Base-by-base conservation (phyloP, 306 rosid species). In the Prosopis cineraria region DNA sequence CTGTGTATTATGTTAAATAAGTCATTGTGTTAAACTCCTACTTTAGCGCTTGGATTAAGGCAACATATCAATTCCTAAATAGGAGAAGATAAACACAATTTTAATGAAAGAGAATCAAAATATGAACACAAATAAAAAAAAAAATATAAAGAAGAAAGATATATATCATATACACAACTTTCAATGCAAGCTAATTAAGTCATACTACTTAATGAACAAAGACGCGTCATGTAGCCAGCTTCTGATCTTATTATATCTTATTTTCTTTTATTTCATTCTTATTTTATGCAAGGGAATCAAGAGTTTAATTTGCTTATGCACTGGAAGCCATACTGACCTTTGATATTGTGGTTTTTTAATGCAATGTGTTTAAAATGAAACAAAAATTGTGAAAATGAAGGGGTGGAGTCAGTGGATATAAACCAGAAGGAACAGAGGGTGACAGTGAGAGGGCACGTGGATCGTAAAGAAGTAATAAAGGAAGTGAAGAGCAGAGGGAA, bases 401-500 rank as follows among this genome's bases (percentile, higher is more conserved):
- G 97, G 34, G 90, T 85, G 71, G 93, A 85, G 73, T 60, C 88
- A 14, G 85, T 83, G 77, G 90, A 88, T 1, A 93, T 92, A 22
- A 59, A 90, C 77, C 65, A 82, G 66, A 92, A 92, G 85, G 87
- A 66, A 62, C 91, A 91, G 74, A 82, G 75, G 48, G 90, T 92
- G 47, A 88, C 82, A 0, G 98, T 88, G 44, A 85, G 60, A 0
- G 98, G 97, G 1, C 43, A 70, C 64, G 88, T 90, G 62, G 94
- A 92, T 60, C 64, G 87, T 52, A 60, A 86, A 30, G 89, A 88
- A 78, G 97, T 90, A 2, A 56, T 92, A 7, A 80, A 90, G 63
- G 93, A 53, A 72, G 91, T 94, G 59, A 68, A 40, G 82, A 83
- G 79, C 70, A 94, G 97, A 8, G 97, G 96, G 53, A 92, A 90